Evolutionary conservation across 768 basidiomycete species (phyloP).

Genomic region (Panaeolus papilionaceus): DNA sequence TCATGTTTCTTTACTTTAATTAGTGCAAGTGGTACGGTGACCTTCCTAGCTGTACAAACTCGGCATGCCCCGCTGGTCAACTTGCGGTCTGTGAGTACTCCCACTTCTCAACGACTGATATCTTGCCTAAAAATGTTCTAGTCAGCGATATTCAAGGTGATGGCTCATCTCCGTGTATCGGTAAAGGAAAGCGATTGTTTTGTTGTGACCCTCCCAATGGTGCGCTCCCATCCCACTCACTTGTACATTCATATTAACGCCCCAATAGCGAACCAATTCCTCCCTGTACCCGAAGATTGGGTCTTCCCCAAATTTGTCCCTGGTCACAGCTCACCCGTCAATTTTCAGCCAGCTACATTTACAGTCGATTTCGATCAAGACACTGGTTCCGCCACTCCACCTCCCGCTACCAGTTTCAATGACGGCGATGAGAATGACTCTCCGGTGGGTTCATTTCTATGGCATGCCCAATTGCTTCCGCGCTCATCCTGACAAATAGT

Average conservation of each 20-base stretch:
- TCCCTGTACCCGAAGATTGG: constrained; percentile 20
- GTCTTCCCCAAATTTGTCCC: constrained; percentile 24
- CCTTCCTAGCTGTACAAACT: constrained; percentile 27
- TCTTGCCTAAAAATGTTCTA: constrained; percentile 13
- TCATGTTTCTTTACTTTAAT: constrained; percentile 10
- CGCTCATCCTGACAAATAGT: too few relatives aligned
- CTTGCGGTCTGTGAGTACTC: constrained; percentile 28
- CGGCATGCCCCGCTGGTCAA: constrained; percentile 25
- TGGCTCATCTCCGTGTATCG: constrained; percentile 23
- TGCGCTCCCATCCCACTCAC: neutral
- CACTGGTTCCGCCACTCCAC: constrained; percentile 21
- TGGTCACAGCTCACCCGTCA: constrained; percentile 21
- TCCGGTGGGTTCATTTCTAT: constrained; percentile 18
- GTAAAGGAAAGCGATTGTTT: constrained; percentile 25
- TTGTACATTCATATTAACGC: neutral
- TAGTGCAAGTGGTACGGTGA: constrained; percentile 25
- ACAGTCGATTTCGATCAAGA: constrained; percentile 28
- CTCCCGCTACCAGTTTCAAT: constrained; percentile 13
- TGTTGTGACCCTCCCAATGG: constrained; percentile 27
- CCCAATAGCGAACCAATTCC: constrained; percentile 3
- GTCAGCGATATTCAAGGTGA: constrained; percentile 32
- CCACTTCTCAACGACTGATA: neutral
- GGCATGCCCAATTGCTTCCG: too few relatives aligned
- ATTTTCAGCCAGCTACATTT: constrained; percentile 24
- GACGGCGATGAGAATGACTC: constrained; percentile 17